Evolutionary conservation across 768 basidiomycete species (phyloP).

Genomic region (Kwoniella pini): DNA sequence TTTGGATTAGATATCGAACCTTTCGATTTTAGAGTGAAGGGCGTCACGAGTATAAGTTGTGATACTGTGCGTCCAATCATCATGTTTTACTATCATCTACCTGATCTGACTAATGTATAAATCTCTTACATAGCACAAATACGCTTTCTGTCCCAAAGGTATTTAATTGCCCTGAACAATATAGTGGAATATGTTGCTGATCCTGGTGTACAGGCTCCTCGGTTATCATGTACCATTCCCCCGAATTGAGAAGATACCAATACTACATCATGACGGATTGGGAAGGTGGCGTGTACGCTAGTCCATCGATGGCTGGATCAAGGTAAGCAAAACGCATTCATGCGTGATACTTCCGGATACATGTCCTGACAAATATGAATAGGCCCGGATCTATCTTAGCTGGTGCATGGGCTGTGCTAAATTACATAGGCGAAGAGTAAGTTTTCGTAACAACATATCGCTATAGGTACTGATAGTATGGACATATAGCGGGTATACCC

Average conservation of each 20-base stretch:
- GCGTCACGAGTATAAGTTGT: conserved; percentile 92
- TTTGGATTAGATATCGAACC: conserved; percentile 67
- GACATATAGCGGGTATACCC: conserved; percentile 72
- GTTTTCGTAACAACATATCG: too few species aligned
- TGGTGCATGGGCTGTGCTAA: conserved; percentile 95
- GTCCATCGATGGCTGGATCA: conserved; percentile 85
- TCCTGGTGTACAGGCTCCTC: conserved; percentile 67
- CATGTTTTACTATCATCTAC: background rate
- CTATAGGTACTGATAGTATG: background rate
- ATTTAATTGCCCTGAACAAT: background rate
- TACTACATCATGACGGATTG: conserved; percentile 83
- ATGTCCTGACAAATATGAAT: too few species aligned
- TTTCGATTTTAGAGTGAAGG: conserved; percentile 87
- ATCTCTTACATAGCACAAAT: conserved; percentile 59
- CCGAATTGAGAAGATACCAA: conserved; percentile 74
- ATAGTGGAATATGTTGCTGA: background rate
- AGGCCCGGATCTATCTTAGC: conserved; percentile 92
- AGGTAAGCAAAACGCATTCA: conserved; percentile 60
- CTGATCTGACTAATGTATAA: conserved; percentile 9
- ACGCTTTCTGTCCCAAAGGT: conserved; percentile 93
- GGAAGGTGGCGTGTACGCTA: conserved; percentile 80
- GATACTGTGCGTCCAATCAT: conserved; percentile 58
- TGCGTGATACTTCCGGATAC: background rate
- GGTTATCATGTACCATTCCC: conserved; percentile 88
- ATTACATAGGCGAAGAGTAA: conserved; percentile 83